These are phyloP conservation scores for Austroboletus eburneus DNA, from an alignment of 768 basidiomycete species.

Conservation along the genomic window DNA sequence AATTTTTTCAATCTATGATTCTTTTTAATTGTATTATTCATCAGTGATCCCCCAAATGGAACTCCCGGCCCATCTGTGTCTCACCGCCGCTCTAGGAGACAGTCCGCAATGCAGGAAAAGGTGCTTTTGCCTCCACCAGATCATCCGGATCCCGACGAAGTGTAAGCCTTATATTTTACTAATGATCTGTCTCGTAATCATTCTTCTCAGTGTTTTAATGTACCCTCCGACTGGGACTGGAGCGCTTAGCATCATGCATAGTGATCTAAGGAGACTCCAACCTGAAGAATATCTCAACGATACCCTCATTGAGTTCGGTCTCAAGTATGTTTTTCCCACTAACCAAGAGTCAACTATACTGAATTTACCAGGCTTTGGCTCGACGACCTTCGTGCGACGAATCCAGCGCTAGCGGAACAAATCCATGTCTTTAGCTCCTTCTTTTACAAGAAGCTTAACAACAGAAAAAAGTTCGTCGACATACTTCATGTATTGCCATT, in stretches of 20 bases:
- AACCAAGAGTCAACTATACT: not conserved
- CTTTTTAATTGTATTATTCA: slow-evolving; percentile 1
- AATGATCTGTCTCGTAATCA: slow-evolving; percentile 3
- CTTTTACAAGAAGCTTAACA: slow-evolving; percentile 91
- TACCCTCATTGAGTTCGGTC: slow-evolving; percentile 91
- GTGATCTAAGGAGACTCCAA: slow-evolving; percentile 69
- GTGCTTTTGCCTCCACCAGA: slow-evolving; percentile 29
- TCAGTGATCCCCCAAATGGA: slow-evolving; percentile 11
- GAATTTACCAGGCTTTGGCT: slow-evolving; percentile 59
- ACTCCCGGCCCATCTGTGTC: slow-evolving; percentile 5
- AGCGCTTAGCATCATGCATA: slow-evolving; percentile 76
- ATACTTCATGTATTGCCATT: not conserved
- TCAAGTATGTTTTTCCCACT: slow-evolving; percentile 59
- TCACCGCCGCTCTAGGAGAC: slow-evolving; percentile 37
- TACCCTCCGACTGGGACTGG: slow-evolving; percentile 70
- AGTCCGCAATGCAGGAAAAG: slow-evolving; percentile 21
- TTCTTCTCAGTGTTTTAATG: slow-evolving; percentile 55
- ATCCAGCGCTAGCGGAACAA: slow-evolving; percentile 63
- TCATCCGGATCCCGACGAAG: slow-evolving; percentile 53
- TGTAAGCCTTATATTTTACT: slow-evolving; percentile 39
- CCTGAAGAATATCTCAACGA: slow-evolving; percentile 92
- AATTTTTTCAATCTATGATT: not conserved
- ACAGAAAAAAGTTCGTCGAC: slow-evolving; percentile 48
- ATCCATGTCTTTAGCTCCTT: slow-evolving; percentile 95
- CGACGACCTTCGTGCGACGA: slow-evolving; percentile 45